phyloP scores from a whole-genome alignment of 225 moss, liverwort and hornwort genomes.

The Climacium dendroides region DNA sequence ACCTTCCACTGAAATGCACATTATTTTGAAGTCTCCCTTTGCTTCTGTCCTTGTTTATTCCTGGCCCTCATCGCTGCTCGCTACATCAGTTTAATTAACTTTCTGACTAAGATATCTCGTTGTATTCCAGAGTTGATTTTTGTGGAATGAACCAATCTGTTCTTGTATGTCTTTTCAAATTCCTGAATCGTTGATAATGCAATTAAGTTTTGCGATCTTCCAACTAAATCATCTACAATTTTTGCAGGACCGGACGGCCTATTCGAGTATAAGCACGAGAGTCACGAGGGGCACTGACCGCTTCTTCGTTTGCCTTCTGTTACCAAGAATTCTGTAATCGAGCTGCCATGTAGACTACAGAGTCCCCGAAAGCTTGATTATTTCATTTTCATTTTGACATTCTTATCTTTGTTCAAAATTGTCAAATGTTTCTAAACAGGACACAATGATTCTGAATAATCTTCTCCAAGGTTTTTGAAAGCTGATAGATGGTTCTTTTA shows the following conservation, averaged over 20 bases:
- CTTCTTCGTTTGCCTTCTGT: background rate
- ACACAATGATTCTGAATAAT: background rate
- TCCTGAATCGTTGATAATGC: background rate
- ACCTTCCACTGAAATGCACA: background rate
- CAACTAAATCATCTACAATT: background rate
- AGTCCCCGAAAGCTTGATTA: background rate
- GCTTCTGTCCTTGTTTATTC: background rate
- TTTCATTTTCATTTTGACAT: background rate
- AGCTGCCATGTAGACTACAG: background rate
- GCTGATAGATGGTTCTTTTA: background rate
- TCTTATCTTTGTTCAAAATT: background rate
- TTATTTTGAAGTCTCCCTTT: background rate
- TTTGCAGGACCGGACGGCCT: slow-evolving; percentile 29
- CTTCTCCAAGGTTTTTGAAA: background rate
- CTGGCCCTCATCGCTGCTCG: background rate
- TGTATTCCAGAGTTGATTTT: background rate
- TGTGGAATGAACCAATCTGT: background rate
- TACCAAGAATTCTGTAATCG: background rate
- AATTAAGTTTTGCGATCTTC: background rate
- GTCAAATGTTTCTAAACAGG: background rate
- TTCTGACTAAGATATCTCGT: background rate
- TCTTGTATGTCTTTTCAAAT: background rate
- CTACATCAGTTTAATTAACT: background rate
- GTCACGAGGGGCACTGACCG: slow-evolving; percentile 10
- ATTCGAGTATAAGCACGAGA: slow-evolving; percentile 24